Evolutionary conservation across 176 grass and related monocot species (phyloP).

Genomic region (Chloris gayana): DNA sequence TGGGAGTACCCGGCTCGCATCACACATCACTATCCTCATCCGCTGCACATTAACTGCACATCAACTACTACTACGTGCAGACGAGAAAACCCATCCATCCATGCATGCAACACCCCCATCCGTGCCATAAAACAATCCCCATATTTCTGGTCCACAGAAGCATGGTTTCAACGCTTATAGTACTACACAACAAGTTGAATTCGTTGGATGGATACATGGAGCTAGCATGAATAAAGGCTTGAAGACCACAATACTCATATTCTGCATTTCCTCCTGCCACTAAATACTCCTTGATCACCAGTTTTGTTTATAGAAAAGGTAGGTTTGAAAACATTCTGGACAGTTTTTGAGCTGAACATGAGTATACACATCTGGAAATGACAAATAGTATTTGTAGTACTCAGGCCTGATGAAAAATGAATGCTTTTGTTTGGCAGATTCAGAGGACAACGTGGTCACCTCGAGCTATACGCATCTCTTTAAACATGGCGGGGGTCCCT

Average conservation of each 20-base stretch:
- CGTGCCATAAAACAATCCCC: slow-evolving; percentile 19
- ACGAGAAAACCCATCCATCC: background rate
- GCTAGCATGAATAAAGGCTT: background rate
- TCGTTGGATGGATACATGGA: background rate
- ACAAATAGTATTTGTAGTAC: background rate
- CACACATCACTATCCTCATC: slow-evolving; percentile 14
- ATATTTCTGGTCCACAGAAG: slow-evolving; percentile 18
- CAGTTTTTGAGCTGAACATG: background rate
- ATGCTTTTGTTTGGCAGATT: background rate
- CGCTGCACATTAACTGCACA: slow-evolving; percentile 2
- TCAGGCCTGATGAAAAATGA: background rate
- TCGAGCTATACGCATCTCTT: background rate
- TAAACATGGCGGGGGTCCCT: background rate
- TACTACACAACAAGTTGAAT: background rate
- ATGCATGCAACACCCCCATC: slow-evolving; percentile 7
- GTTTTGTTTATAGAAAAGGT: background rate
- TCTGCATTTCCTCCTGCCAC: slow-evolving; percentile 1
- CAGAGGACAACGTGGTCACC: background rate
- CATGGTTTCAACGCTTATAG: slow-evolving; percentile 2
- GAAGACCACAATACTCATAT: background rate
- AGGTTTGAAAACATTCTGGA: background rate
- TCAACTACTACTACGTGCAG: slow-evolving; percentile 30
- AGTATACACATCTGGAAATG: background rate
- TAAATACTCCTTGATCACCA: background rate
- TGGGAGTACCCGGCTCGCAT: background rate